Conservation (phyloP, 257 asterid species). For the Vinca minor region DNA sequence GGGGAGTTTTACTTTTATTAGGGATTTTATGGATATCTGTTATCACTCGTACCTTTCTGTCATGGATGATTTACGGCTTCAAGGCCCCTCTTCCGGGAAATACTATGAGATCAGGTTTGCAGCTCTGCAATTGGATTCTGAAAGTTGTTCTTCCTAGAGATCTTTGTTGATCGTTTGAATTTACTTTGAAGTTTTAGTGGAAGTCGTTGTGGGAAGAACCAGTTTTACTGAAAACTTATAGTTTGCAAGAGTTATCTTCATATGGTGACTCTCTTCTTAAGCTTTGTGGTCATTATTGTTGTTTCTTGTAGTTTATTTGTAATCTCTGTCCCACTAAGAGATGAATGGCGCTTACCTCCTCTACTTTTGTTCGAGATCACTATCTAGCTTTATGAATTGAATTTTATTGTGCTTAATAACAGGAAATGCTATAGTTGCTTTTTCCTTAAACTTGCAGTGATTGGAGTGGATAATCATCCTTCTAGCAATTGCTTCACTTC, state of each 20-base stretch:
- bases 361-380: no score
- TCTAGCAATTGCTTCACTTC: no score
- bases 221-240: neutral
- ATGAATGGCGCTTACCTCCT: neutral
- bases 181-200: neutral
- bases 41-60: slow-evolving; percentile 65
- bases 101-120: slow-evolving; percentile 72
- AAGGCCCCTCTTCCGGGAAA: slow-evolving; percentile 47
- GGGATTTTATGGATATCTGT: slow-evolving; percentile 71
- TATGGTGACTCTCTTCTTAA: no score
- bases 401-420: no score
- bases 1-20: slow-evolving; percentile 61
- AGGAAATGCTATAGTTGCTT: neutral
- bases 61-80: slow-evolving; percentile 58
- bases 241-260: no score
- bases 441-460: no score
- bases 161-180: neutral
- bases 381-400: neutral
- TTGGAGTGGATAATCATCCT: no score
- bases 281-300: no score
- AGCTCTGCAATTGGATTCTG: neutral
- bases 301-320: no score
- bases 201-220: neutral
- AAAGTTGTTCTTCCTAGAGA: slow-evolving; percentile 8
- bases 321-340: neutral